Conservation (phyloP, 2,329 filamentous ascomycete genomes). For the Hymenoscyphus linearis region DNA sequence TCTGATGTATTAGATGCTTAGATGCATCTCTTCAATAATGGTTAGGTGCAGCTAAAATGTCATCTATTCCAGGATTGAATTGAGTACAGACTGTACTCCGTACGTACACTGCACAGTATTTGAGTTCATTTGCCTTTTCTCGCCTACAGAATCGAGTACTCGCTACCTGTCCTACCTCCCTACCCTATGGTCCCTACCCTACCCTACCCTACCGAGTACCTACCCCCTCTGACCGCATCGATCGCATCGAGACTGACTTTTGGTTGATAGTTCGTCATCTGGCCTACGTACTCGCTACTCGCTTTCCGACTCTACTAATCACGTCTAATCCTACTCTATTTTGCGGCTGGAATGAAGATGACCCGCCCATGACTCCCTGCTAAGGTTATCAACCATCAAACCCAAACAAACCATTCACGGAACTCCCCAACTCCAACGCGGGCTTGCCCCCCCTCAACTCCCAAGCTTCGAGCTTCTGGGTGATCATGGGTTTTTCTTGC, state of each 20-base stretch:
- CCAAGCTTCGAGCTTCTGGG: neutral
- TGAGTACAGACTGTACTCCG: too few species aligned
- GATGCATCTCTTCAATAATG: too few species aligned
- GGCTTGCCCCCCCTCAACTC: neutral
- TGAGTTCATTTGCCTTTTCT: neutral
- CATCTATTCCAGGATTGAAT: neutral
- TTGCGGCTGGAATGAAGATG: neutral
- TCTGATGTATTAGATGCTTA: too few species aligned
- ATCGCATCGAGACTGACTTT: neutral
- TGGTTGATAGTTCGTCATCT: neutral
- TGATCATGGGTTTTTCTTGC: slow-evolving; percentile 1
- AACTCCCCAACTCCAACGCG: neutral
- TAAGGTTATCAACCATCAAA: neutral
- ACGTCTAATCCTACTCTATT: neutral
- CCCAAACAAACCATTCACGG: neutral
- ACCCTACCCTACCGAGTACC: neutral
- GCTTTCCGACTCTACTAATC: neutral
- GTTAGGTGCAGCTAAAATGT: neutral
- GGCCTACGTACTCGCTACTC: neutral
- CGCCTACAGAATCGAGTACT: neutral
- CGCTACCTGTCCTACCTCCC: neutral
- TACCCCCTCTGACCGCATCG: neutral
- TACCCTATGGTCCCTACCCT: neutral
- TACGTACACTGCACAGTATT: neutral
- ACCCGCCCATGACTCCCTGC: neutral